A percentile compares a stretch with the other conserved stretches of the same genome.
Conservation (phyloP, 2,329 filamentous ascomycete genomes). For the Decorospora gaudefroyi region DNA sequence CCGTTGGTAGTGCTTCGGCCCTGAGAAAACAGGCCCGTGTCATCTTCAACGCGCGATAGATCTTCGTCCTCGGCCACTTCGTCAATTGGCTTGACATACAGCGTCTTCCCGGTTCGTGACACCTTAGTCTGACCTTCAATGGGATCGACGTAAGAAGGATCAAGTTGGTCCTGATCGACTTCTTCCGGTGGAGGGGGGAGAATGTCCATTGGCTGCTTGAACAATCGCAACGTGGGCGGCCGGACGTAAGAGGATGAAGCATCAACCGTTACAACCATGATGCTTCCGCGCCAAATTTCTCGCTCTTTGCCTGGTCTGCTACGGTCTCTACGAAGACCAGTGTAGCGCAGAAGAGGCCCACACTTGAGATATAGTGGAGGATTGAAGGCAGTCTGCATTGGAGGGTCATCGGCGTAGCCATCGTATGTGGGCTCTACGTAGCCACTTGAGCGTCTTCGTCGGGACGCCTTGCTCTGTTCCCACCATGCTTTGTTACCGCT, state of each 20-base stretch:
- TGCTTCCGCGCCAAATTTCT: slow-evolving; percentile 88
- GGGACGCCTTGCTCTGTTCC: slow-evolving; percentile 63
- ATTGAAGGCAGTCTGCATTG: slow-evolving; percentile 73
- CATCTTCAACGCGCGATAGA: slow-evolving; percentile 76
- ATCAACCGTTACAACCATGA: slow-evolving; percentile 95
- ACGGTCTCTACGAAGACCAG: slow-evolving; percentile 71
- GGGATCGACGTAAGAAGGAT: slow-evolving; percentile 85
- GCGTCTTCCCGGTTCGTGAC: slow-evolving; percentile 78
- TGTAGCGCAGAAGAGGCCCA: slow-evolving; percentile 87
- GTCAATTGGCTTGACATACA: slow-evolving; percentile 89
- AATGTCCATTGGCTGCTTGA: slow-evolving; percentile 82
- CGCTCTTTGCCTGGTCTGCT: slow-evolving; percentile 56
- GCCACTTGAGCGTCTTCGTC: slow-evolving; percentile 45
- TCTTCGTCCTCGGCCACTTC: slow-evolving; percentile 78
- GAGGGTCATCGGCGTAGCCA: slow-evolving; percentile 67
- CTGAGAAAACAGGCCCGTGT: slow-evolving; percentile 80
- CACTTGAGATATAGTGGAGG: slow-evolving; percentile 85
- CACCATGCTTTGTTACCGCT: slow-evolving; percentile 67
- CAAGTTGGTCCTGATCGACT: slow-evolving; percentile 65
- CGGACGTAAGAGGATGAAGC: slow-evolving; percentile 79
- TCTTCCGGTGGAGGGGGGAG: slow-evolving; percentile 76
- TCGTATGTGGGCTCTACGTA: slow-evolving; percentile 60
- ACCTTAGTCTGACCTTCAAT: slow-evolving; percentile 86
- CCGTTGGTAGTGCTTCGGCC: slow-evolving; percentile 56
- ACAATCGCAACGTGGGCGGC: slow-evolving; percentile 77